phyloP scores from a whole-genome alignment of 2,329 filamentous ascomycete genomes.

The Nemania sp. region DNA sequence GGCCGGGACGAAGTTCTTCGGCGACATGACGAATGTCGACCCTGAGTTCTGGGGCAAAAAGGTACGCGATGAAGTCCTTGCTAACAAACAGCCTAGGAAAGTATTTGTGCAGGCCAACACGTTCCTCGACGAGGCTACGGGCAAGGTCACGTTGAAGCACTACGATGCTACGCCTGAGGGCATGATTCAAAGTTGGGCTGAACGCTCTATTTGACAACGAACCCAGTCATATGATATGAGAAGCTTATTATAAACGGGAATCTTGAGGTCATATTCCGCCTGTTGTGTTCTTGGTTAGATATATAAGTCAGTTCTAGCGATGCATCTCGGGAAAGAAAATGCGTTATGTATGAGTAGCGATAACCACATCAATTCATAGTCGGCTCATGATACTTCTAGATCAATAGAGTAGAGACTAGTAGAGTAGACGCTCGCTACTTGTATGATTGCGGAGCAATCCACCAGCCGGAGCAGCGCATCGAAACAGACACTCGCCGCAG shows the following conservation, averaged over 20 bases:
- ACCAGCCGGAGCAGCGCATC: background rate
- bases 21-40: conserved; percentile 80
- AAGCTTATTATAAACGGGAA: conserved; percentile 6
- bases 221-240: background rate
- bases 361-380: conserved; percentile 1
- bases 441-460: background rate
- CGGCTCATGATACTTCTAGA: background rate
- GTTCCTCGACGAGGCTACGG: conserved; percentile 66
- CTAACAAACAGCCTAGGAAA: conserved; percentile 81
- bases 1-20: conserved; percentile 77
- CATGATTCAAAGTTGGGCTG: conserved; percentile 81
- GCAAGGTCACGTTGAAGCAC: conserved; percentile 77
- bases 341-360: background rate
- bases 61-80: conserved; percentile 74
- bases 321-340: background rate
- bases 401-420: conserved; percentile 6
- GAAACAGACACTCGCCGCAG: conserved; percentile 1
- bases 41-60: conserved; percentile 80
- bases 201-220: conserved; percentile 52
- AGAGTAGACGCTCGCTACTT: background rate
- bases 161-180: conserved; percentile 82
- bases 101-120: conserved; percentile 96
- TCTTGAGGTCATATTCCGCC: background rate
- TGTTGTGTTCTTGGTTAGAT: background rate
- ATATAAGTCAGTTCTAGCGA: background rate